Percentiles rank a stretch among this genome's conserved stretches.
Conservation (phyloP, 2,329 filamentous ascomycete genomes). For the Didymella keratinophila region DNA sequence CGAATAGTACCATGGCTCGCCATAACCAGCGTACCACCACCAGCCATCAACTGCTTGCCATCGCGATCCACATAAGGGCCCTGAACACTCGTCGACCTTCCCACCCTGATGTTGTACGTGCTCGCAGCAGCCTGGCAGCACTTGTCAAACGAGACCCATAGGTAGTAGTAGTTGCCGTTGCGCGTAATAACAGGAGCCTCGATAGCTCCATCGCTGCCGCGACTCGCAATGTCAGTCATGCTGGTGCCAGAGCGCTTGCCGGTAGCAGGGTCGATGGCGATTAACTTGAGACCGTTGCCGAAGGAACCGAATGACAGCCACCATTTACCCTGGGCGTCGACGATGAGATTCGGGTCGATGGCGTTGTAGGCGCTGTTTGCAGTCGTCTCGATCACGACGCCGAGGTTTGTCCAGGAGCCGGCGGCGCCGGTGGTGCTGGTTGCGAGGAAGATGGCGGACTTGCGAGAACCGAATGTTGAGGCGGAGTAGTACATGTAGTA, state of each 20-base stretch:
- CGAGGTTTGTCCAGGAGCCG: slow-evolving; percentile 64
- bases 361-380: slow-evolving; percentile 51
- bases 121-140: slow-evolving; percentile 64
- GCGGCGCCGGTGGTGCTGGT: slow-evolving; percentile 57
- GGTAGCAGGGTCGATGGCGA: slow-evolving; percentile 57
- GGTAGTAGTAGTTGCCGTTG: slow-evolving; percentile 64
- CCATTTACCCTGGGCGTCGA: slow-evolving; percentile 49
- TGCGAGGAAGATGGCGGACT: slow-evolving; percentile 66
- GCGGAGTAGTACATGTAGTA: slow-evolving; percentile 71
- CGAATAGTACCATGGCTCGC: slow-evolving; percentile 65
- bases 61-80: slow-evolving; percentile 63
- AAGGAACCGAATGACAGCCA: slow-evolving; percentile 71
- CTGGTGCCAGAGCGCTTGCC: slow-evolving; percentile 25
- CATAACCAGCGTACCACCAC: slow-evolving; percentile 66
- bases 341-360: slow-evolving; percentile 59
- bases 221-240: slow-evolving; percentile 59
- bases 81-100: slow-evolving; percentile 59
- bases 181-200: slow-evolving; percentile 65
- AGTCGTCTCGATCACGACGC: slow-evolving; percentile 54
- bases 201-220: slow-evolving; percentile 57
- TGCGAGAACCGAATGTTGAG: slow-evolving; percentile 66
- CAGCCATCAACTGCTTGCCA: slow-evolving; percentile 59
- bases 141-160: slow-evolving; percentile 67
- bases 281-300: slow-evolving; percentile 64
- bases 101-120: slow-evolving; percentile 70